phyloP scores from a whole-genome alignment of 805 yeast species.

The Phaffomyces thermotolerans region DNA sequence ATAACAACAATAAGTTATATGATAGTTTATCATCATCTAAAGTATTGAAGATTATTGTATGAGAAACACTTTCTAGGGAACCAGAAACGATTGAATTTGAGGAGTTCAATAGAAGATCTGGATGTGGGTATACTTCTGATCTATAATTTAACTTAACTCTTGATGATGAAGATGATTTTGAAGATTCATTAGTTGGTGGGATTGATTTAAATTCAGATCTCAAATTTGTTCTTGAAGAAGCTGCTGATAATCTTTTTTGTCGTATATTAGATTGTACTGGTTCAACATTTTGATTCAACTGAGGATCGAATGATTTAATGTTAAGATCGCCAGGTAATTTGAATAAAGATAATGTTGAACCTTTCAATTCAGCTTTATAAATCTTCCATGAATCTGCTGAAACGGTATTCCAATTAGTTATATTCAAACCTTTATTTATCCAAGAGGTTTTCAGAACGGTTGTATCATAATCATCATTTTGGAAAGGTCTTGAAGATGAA shows the following conservation, averaged over 20 bases:
- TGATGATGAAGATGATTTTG: not conserved
- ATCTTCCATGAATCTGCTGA: constrained; percentile 31
- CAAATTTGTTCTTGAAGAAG: constrained; percentile 16
- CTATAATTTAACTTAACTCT: constrained; percentile 25
- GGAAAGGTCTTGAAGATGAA: constrained; percentile 16
- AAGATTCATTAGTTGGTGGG: constrained; percentile 1
- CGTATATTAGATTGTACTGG: constrained; percentile 11
- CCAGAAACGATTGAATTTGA: constrained; percentile 44
- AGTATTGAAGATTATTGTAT: constrained; percentile 56
- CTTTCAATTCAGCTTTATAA: constrained; percentile 60
- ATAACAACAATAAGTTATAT: constrained; percentile 38
- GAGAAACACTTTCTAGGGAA: constrained; percentile 67
- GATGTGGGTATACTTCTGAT: constrained; percentile 51
- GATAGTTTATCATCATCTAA: constrained; percentile 32
- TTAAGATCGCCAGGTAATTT: constrained; percentile 46
- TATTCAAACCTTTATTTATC: constrained; percentile 44
- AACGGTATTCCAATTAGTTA: constrained; percentile 17
- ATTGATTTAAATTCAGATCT: constrained; percentile 11
- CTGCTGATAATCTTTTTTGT: constrained; percentile 22
- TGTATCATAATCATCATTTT: constrained; percentile 30
- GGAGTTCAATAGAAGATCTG: constrained; percentile 46
- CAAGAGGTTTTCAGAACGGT: constrained; percentile 47
- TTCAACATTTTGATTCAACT: constrained; percentile 4
- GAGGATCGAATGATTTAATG: constrained; percentile 34
- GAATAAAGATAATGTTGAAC: constrained; percentile 56